phyloP scores from a whole-genome alignment of 495 filamentous ascomycete genomes.

The Terfezia claveryi region DNA sequence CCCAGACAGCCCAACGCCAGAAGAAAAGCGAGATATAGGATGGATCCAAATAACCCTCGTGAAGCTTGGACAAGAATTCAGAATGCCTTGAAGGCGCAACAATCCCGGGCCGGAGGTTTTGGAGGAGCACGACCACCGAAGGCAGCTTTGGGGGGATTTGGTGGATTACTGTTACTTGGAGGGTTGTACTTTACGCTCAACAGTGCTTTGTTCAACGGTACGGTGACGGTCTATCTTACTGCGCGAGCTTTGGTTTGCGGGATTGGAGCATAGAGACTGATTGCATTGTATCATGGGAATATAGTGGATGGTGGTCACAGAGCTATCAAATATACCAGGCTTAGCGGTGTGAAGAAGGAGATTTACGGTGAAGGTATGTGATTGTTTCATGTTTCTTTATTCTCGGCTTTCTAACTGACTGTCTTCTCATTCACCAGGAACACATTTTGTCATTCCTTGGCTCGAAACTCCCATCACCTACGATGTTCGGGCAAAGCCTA shows the following conservation, averaged over 20 bases:
- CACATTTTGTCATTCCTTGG: constrained; percentile 84
- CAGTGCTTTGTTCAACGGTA: constrained; percentile 87
- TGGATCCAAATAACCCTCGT: constrained; percentile 28
- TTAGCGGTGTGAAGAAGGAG: constrained; percentile 86
- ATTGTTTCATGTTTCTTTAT: neutral
- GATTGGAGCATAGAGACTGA: neutral
- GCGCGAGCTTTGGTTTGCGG: constrained; percentile 1
- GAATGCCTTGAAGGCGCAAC: constrained; percentile 31
- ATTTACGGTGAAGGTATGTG: constrained; percentile 81
- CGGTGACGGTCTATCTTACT: neutral
- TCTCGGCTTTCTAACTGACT: neutral
- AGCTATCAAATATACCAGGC: constrained; percentile 90
- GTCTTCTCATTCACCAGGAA: constrained; percentile 33
- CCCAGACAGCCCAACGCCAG: neutral
- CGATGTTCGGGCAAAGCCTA: constrained; percentile 91
- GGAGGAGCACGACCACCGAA: constrained; percentile 19
- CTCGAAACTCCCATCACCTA: constrained; percentile 91
- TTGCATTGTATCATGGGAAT: neutral
- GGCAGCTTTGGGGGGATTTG: constrained; percentile 29
- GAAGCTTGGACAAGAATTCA: constrained; percentile 45
- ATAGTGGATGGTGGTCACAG: constrained; percentile 93
- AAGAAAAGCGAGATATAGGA: constrained; percentile 1
- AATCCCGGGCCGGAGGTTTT: constrained; percentile 25
- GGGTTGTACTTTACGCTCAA: constrained; percentile 44
- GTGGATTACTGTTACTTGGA: constrained; percentile 37